These are phyloP conservation scores for Astrothelium subdiscretum DNA, from an alignment of 495 filamentous ascomycete genomes.

Conservation along the genomic window DNA sequence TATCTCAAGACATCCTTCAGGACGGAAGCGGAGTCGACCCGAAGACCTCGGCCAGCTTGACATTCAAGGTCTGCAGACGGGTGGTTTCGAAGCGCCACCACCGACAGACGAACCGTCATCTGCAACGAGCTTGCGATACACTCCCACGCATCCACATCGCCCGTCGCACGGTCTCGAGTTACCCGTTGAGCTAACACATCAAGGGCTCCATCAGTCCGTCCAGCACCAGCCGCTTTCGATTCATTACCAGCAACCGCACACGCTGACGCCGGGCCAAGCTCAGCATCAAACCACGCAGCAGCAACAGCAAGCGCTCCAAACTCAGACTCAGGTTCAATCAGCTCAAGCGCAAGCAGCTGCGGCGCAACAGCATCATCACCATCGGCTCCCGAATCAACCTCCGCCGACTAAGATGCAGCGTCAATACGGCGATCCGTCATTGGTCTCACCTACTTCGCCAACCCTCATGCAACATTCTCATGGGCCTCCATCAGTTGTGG, in stretches of 20 bases:
- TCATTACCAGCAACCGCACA: neutral
- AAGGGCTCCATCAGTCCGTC: conserved; percentile 19
- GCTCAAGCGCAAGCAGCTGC: conserved; percentile 15
- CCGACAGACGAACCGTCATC: neutral
- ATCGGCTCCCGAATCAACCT: conserved; percentile 54
- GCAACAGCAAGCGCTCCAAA: conserved; percentile 10
- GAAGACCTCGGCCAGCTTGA: conserved; percentile 19
- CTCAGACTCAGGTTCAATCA: conserved; percentile 11
- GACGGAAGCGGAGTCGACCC: conserved; percentile 22
- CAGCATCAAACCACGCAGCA: conserved; percentile 9
- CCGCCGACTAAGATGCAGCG: conserved; percentile 42
- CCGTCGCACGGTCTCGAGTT: neutral
- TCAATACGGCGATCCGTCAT: conserved; percentile 7
- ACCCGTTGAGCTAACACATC: conserved; percentile 23
- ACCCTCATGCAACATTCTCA: conserved; percentile 20
- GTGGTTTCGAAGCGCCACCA: neutral
- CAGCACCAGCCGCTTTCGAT: conserved; percentile 15
- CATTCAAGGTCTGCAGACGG: conserved; percentile 5
- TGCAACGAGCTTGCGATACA: neutral
- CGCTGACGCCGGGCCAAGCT: neutral
- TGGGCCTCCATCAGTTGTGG: conserved; percentile 61
- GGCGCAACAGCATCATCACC: conserved; percentile 55
- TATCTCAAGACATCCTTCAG: conserved; percentile 1
- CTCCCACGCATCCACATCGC: neutral
- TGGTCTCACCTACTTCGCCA: conserved; percentile 7